Base-by-base conservation (phyloP, 805 yeast genomes). In the Suhomyces faveliae region DNA sequence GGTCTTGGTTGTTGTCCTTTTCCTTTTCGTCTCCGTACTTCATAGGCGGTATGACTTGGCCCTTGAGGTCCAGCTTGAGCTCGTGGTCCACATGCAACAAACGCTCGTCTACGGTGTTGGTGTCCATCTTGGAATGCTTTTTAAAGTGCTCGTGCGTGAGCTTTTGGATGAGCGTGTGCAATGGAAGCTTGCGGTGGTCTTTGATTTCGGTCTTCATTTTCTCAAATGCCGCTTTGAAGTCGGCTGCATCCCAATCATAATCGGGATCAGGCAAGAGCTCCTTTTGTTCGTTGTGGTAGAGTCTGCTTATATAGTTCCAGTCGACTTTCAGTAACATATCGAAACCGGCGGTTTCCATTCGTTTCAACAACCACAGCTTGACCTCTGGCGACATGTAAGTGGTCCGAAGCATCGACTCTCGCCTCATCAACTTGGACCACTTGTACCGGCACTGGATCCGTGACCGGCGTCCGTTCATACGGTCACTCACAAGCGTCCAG, bases 371-470 rank as follows among this genome's bases (percentile, higher is more conserved):
- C 78, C 78, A 73, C 11, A 63, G 33, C 50, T 64, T 68, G n/a
- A 70, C 66, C 6, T 58, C 59, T 3, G 54, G 43, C 35, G 61
- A 62, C 75, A 72, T 69, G 45, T 57, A 59, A 19, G 66, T 51
- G 2, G 67, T 54, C 12, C 73, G 55, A n/a, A 57, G 54, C 30
- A 59, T 53, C 19, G 70, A 60, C 51, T 84, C 85, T 50, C 86
- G 73, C 58, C 81, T 84, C 45, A 83, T 67, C 5, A 90, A 60
- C 67, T 91, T 92, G 61, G 86, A 86, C 97, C 97, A 92, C 63
- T 92, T 92, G 67, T 92, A 92, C 50, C 98, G 80, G 64, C 97
- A 91, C 67, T 92, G 98, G 54, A 92, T 91, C 56, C 98, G 77
- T 1, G 96, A 87, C 52, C 98, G 78, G 1, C 81, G 74, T 2